Conservation (phyloP, 495 filamentous ascomycete genomes). For the Penicillium daleae region DNA sequence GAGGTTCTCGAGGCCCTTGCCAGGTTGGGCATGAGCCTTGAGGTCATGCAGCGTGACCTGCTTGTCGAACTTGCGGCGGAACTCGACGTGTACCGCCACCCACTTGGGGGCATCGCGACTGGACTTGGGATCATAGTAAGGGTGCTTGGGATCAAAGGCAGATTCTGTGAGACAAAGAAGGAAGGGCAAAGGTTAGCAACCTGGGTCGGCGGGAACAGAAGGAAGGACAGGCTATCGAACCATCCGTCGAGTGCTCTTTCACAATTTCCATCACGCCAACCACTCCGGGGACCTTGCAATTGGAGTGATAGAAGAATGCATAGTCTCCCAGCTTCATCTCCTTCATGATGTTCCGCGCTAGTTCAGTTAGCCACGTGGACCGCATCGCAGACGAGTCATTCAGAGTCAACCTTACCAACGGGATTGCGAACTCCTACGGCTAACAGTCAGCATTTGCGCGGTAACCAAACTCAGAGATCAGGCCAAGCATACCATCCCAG, state of each 20-base stretch:
- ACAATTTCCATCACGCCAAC: conserved; percentile 95
- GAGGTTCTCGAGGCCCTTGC: conserved; percentile 73
- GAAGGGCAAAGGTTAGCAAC: conserved; percentile 14
- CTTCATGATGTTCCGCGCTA: conserved; percentile 83
- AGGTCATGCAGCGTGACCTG: conserved; percentile 75
- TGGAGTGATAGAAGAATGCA: conserved; percentile 98
- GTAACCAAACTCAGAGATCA: background rate
- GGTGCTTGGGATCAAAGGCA: conserved; percentile 74
- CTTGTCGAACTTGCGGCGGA: conserved; percentile 77
- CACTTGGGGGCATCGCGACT: conserved; percentile 80
- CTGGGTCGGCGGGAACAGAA: background rate
- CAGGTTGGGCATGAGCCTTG: conserved; percentile 60
- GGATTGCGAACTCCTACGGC: conserved; percentile 60
- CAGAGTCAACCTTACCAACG: conserved; percentile 43
- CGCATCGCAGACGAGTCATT: conserved; percentile 13
- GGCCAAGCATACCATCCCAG: conserved; percentile 72
- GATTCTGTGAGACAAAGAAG: conserved; percentile 50
- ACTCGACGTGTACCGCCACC: conserved; percentile 86
- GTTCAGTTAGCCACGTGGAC: conserved; percentile 22
- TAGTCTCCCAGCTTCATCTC: conserved; percentile 89
- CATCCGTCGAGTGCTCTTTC: conserved; percentile 74
- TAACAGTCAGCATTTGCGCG: conserved; percentile 21
- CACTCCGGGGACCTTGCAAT: conserved; percentile 87
- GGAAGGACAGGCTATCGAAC: conserved; percentile 48
- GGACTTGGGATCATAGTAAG: conserved; percentile 82